phyloP scores from a whole-genome alignment of 1,284 basidiomycete genomes.

The Hymenochaete sp. region DNA sequence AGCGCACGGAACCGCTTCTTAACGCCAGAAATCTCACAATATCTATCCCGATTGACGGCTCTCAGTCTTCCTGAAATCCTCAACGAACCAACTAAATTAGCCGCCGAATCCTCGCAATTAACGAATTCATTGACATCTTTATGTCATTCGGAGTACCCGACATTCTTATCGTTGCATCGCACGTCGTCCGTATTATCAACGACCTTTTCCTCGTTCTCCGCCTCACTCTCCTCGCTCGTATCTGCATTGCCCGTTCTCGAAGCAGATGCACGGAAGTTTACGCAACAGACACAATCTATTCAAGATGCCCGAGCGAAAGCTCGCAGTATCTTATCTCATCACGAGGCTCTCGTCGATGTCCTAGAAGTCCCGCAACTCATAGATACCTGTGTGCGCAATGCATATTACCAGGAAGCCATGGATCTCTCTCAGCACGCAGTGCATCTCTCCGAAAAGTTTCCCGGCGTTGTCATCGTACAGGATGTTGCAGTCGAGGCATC shows the following conservation, averaged over 20 bases:
- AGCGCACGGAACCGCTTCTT: slow-evolving; percentile 7
- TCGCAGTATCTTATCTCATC: slow-evolving; percentile 76
- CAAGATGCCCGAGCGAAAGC: slow-evolving; percentile 65
- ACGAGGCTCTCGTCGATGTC: slow-evolving; percentile 84
- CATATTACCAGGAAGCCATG: slow-evolving; percentile 85
- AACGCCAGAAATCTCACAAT: slow-evolving; percentile 29
- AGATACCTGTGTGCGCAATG: slow-evolving; percentile 86
- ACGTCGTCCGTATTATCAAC: slow-evolving; percentile 61
- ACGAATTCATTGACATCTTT: slow-evolving; percentile 82
- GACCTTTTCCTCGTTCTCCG: slow-evolving; percentile 55
- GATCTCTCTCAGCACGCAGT: slow-evolving; percentile 67
- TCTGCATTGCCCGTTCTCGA: slow-evolving; percentile 67
- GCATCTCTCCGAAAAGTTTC: slow-evolving; percentile 34
- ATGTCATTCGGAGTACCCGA: slow-evolving; percentile 81
- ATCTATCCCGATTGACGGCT: slow-evolving; percentile 56
- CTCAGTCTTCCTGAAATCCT: slow-evolving; percentile 59
- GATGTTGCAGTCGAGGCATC: slow-evolving; percentile 69
- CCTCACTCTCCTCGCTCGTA: slow-evolving; percentile 60
- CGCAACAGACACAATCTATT: slow-evolving; percentile 44
- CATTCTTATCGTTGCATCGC: slow-evolving; percentile 76
- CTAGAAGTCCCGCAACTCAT: slow-evolving; percentile 85
- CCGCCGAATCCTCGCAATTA: slow-evolving; percentile 74
- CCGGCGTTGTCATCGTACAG: slow-evolving; percentile 34
- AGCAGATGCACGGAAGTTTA: slow-evolving; percentile 57
- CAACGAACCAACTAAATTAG: slow-evolving; percentile 62